phyloP scores from a whole-genome alignment of 495 filamentous ascomycete species.

The Lophiotrema nucula region DNA sequence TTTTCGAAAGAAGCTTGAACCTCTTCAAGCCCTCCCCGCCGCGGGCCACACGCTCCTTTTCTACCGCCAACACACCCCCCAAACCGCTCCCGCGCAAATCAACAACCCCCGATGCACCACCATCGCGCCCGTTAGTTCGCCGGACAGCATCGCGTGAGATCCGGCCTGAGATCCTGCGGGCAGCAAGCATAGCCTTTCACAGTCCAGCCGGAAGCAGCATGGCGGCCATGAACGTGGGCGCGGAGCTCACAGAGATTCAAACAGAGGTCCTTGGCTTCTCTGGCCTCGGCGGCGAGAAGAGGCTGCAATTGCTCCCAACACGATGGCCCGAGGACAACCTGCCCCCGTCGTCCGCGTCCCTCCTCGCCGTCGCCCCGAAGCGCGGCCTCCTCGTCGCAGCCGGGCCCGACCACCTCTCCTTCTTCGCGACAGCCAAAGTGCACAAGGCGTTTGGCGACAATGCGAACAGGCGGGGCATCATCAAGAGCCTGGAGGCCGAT shows the following conservation, averaged over 20 bases:
- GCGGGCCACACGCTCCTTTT: slow-evolving; percentile 30
- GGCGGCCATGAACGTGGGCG: slow-evolving; percentile 48
- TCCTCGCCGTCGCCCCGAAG: slow-evolving; percentile 77
- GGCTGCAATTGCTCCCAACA: slow-evolving; percentile 73
- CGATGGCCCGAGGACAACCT: slow-evolving; percentile 71
- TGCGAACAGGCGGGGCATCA: slow-evolving; percentile 54
- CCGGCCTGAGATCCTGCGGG: slow-evolving; percentile 44
- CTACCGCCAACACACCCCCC: slow-evolving; percentile 5
- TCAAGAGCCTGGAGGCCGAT: slow-evolving; percentile 71
- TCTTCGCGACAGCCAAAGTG: slow-evolving; percentile 75
- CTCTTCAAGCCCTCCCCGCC: slow-evolving; percentile 31
- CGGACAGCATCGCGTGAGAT: slow-evolving; percentile 39
- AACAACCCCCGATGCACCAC: too few relatives aligned
- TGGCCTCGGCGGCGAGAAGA: slow-evolving; percentile 73
- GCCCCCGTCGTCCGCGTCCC: slow-evolving; percentile 78
- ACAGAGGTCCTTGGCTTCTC: slow-evolving; percentile 67
- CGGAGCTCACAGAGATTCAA: slow-evolving; percentile 51
- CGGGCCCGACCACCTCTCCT: slow-evolving; percentile 70
- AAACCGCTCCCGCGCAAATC: slow-evolving; percentile 23
- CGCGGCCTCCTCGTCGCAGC: slow-evolving; percentile 85
- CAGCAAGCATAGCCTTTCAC: slow-evolving; percentile 66
- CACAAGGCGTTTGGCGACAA: slow-evolving; percentile 64
- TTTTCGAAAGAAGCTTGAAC: slow-evolving; percentile 27
- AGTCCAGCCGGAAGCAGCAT: slow-evolving; percentile 34
- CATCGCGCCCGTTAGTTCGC: slow-evolving; percentile 27